A percentile compares a stretch with the other conserved stretches of the same genome.
Evolutionary conservation across 139 green algal species (phyloP).

Genomic region (Diplosphaera chodatii): DNA sequence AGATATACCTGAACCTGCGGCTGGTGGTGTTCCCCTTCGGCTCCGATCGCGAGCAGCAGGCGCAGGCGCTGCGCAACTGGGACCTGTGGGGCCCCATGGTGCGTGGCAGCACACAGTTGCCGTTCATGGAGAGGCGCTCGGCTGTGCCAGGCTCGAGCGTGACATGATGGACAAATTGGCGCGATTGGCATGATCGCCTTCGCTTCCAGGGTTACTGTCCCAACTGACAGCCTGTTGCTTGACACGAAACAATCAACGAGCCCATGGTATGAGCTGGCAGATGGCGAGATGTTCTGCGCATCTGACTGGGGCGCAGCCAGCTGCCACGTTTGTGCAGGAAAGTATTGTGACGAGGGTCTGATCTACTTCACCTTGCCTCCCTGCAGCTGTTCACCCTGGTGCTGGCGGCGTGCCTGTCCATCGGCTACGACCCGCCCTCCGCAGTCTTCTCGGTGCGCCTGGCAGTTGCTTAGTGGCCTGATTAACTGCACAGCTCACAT

Average conservation of each 20-base stretch:
- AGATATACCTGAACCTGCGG: conserved; percentile 79
- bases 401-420: conserved; percentile 67
- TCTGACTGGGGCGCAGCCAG: not conserved
- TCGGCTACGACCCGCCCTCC: conserved; percentile 47
- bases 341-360: too few relatives aligned
- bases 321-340: too few relatives aligned
- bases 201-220: too few relatives aligned
- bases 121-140: too few relatives aligned
- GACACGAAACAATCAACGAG: too few relatives aligned
- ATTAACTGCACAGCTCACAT: not conserved
- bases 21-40: conserved; percentile 78
- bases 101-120: conserved; percentile 9
- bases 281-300: too few relatives aligned
- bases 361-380: not conserved
- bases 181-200: too few relatives aligned
- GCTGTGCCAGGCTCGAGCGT: not conserved
- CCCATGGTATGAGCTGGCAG: too few relatives aligned
- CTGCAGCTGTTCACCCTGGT: conserved; percentile 74
- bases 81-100: conserved; percentile 97
- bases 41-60: conserved; percentile 50
- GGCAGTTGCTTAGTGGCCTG: not conserved
- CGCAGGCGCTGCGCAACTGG: conserved; percentile 86
- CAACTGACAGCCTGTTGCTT: too few relatives aligned
- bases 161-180: too few relatives aligned
- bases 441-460: conserved; percentile 70